Percentiles rank a stretch among this genome's conserved stretches.
Conservation (phyloP, 2,329 filamentous ascomycete genomes). For the Penicillium sp. region DNA sequence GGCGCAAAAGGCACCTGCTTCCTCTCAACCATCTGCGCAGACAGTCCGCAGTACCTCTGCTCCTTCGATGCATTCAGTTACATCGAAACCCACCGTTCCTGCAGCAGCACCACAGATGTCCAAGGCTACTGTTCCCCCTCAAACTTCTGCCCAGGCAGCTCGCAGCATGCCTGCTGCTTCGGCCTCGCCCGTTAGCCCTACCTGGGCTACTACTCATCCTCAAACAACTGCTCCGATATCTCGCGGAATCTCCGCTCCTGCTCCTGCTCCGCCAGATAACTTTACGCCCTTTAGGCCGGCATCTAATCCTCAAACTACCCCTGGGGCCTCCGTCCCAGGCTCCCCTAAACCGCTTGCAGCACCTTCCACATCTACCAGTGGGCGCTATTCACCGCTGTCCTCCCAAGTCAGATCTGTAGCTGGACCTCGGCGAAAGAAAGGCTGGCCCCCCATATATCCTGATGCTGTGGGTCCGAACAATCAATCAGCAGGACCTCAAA, state of each 20-base stretch:
- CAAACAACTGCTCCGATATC: not conserved
- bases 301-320: not conserved
- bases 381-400: not conserved
- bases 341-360: not conserved
- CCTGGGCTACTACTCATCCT: not conserved
- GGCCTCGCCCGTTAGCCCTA: not conserved
- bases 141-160: not conserved
- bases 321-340: not conserved
- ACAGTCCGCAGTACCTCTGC: not conserved
- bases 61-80: not conserved
- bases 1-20: not conserved
- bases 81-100: not conserved
- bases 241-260: not conserved
- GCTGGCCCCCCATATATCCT: not conserved
- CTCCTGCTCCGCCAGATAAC: not conserved
- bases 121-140: not conserved
- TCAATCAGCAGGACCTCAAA: not conserved
- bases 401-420: not conserved
- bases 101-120: not conserved
- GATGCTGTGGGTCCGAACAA: not conserved
- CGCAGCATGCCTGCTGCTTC: not conserved
- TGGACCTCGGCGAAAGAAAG: not conserved
- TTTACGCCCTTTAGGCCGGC: not conserved
- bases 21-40: not conserved
- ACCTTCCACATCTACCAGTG: not conserved